Conservation (phyloP, 768 basidiomycete species). For the Leccinum subgranulosum region DNA sequence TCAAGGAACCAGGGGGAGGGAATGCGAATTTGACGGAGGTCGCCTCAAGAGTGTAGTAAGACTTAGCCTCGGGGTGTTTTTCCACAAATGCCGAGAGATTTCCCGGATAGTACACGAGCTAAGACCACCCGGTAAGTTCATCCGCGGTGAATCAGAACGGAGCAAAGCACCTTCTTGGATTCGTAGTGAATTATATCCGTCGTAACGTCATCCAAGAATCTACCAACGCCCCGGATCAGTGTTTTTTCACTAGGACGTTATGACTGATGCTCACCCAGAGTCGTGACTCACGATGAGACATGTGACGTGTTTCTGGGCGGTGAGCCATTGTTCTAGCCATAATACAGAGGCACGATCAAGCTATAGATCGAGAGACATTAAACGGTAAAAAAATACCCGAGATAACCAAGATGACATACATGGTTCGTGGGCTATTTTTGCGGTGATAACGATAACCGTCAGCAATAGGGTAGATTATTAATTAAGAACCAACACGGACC, state of each 20-base stretch:
- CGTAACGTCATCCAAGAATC: constrained; percentile 92
- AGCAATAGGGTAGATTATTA: constrained; percentile 16
- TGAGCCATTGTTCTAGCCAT: constrained; percentile 91
- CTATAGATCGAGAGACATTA: constrained; percentile 37
- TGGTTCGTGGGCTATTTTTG: constrained; percentile 80
- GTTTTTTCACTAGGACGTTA: constrained; percentile 6
- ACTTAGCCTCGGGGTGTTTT: constrained; percentile 88
- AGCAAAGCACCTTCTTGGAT: constrained; percentile 67
- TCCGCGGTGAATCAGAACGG: constrained; percentile 12
- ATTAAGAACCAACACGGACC: constrained; percentile 38
- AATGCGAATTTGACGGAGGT: constrained; percentile 94
- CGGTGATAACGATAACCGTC: constrained; percentile 26
- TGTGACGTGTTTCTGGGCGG: constrained; percentile 77
- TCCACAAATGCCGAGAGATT: constrained; percentile 90
- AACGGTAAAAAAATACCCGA: constrained; percentile 13
- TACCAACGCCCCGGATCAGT: constrained; percentile 25
- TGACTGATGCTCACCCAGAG: constrained; percentile 66
- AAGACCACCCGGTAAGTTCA: constrained; percentile 12
- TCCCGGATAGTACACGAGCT: constrained; percentile 92
- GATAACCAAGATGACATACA: constrained; percentile 43
- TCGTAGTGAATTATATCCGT: constrained; percentile 99
- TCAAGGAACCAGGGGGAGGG: constrained; percentile 91
- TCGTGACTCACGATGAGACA: constrained; percentile 96
- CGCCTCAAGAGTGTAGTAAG: constrained; percentile 94
- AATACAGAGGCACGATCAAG: constrained; percentile 80